Evolutionary conservation across 192 early-diverging fungal species (phyloP).

Genomic region (Coemansia sp.): DNA sequence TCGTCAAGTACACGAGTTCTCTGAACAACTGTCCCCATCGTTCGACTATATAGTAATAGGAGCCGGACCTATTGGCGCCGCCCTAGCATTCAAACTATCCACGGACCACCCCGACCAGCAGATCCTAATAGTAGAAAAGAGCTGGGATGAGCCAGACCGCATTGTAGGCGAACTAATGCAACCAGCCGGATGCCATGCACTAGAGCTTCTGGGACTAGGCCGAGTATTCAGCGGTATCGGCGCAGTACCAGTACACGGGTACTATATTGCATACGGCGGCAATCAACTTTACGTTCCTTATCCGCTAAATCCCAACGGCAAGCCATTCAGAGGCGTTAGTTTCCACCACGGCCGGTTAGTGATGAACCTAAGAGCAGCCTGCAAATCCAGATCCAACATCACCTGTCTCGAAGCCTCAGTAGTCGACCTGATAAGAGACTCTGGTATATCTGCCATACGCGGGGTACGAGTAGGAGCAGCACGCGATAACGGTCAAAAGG

Average conservation of each 20-base stretch:
- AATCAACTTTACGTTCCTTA: slow-evolving; percentile 75
- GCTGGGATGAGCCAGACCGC: slow-evolving; percentile 91
- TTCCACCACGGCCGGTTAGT: slow-evolving; percentile 97
- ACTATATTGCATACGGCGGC: slow-evolving; percentile 74
- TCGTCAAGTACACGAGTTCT: slow-evolving; percentile 9
- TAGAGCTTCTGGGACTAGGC: slow-evolving; percentile 75
- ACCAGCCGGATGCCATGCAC: slow-evolving; percentile 87
- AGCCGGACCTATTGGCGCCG: slow-evolving; percentile 91
- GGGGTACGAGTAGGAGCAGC: slow-evolving; percentile 33
- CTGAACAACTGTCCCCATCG: background rate
- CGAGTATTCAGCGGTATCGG: slow-evolving; percentile 80
- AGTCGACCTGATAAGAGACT: slow-evolving; percentile 61
- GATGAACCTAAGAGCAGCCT: slow-evolving; percentile 75
- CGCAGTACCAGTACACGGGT: slow-evolving; percentile 82
- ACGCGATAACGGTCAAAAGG: slow-evolving; percentile 12
- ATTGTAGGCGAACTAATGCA: slow-evolving; percentile 98
- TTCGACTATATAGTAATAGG: slow-evolving; percentile 90
- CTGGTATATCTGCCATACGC: background rate
- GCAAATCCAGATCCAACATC: slow-evolving; percentile 62
- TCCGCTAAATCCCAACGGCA: slow-evolving; percentile 52
- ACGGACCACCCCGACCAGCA: slow-evolving; percentile 67
- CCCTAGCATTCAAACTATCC: slow-evolving; percentile 80
- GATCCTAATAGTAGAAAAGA: slow-evolving; percentile 69
- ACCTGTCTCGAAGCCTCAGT: slow-evolving; percentile 79
- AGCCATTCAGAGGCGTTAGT: slow-evolving; percentile 66